Evolutionary conservation across 192 early-diverging fungal species (phyloP).

Genomic region (Coemansia sp.): DNA sequence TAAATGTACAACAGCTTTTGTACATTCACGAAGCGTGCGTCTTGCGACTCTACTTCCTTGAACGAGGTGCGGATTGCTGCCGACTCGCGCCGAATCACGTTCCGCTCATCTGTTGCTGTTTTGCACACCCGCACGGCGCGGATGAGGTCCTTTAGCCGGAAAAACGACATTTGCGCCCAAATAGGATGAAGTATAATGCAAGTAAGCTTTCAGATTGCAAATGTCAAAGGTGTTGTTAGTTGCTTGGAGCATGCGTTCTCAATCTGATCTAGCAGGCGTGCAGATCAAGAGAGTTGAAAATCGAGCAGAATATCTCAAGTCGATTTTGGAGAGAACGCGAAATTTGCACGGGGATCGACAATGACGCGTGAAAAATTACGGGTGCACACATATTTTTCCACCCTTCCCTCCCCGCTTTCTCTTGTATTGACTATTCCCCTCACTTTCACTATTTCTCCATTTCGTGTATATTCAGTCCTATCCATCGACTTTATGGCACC

Average conservation of each 20-base stretch:
- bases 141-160: slow-evolving; percentile 81
- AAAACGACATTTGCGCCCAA: slow-evolving; percentile 48
- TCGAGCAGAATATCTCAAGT: too few relatives aligned
- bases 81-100: slow-evolving; percentile 94
- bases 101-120: slow-evolving; percentile 96
- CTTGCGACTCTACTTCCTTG: slow-evolving; percentile 87
- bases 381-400: neutral
- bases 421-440: neutral
- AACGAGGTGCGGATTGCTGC: slow-evolving; percentile 95
- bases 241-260: too few relatives aligned
- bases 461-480: neutral
- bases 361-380: neutral
- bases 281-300: neutral
- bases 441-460: neutral
- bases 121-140: slow-evolving; percentile 96
- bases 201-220: too few relatives aligned
- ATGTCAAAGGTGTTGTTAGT: too few relatives aligned
- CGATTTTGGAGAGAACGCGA: neutral
- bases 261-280: too few relatives aligned
- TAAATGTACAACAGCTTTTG: slow-evolving; percentile 98
- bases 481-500: neutral
- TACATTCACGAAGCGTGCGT: slow-evolving; percentile 88
- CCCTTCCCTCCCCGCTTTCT: slow-evolving; percentile 7
- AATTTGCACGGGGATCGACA: slow-evolving; percentile 5
- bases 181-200: too few relatives aligned